phyloP scores from a whole-genome alignment of 306 rosid genomes.

The Pyrus bretschneideri region DNA sequence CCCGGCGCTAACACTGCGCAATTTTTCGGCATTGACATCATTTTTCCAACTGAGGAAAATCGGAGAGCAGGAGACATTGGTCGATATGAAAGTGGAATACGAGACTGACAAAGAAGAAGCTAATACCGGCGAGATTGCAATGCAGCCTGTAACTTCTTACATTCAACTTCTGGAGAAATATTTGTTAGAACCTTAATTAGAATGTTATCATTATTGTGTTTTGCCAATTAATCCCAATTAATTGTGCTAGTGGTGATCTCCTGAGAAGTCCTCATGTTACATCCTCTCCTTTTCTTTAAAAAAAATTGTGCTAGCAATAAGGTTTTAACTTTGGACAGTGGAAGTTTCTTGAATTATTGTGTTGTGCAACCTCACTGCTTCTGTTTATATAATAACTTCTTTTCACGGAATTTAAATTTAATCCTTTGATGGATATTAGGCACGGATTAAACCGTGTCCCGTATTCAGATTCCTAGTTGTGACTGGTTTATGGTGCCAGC shows the following conservation, averaged over 20 bases:
- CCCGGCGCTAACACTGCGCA: background rate
- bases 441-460: too few species aligned
- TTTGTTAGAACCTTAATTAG: background rate
- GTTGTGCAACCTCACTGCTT: background rate
- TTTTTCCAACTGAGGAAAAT: slow-evolving; percentile 3
- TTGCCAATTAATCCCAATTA: background rate
- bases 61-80: slow-evolving; percentile 14
- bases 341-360: background rate
- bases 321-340: background rate
- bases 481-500: too few species aligned
- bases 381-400: too few species aligned
- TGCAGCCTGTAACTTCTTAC: background rate
- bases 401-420: too few species aligned
- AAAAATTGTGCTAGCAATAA: background rate
- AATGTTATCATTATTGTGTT: background rate
- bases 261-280: too few species aligned
- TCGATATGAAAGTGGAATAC: background rate
- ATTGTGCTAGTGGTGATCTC: background rate
- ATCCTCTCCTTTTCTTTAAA: too few species aligned
- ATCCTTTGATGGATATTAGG: too few species aligned
- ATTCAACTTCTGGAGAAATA: background rate
- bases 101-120: background rate
- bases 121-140: background rate
- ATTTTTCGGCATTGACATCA: slow-evolving; percentile 2
- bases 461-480: too few species aligned